These are phyloP conservation scores for Pachyrhizus erosus DNA, from an alignment of 306 rosid genomes.

Conservation along the genomic window DNA sequence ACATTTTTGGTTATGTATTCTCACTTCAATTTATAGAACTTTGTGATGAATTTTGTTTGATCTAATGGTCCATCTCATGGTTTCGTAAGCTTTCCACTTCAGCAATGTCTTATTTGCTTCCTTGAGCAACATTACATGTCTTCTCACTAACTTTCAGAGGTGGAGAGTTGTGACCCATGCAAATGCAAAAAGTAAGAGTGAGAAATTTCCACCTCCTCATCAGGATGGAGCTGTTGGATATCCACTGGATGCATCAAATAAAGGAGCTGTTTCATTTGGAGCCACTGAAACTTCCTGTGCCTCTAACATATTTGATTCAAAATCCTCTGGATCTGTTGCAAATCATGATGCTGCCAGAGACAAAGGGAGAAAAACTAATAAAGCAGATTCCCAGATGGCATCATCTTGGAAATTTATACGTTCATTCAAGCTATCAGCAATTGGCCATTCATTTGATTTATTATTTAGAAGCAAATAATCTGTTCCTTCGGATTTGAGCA, in stretches of 20 bases:
- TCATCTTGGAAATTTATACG: conserved; percentile 74
- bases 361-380: conserved; percentile 55
- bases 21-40: conserved; percentile 8
- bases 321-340: conserved; percentile 55
- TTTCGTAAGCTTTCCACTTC: neutral
- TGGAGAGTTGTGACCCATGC: conserved; percentile 77
- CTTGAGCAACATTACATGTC: conserved; percentile 31
- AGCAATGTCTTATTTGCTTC: conserved; percentile 27
- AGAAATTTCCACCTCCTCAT: conserved; percentile 96
- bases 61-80: conserved; percentile 22
- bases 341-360: conserved; percentile 60
- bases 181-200: conserved; percentile 91
- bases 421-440: conserved; percentile 72
- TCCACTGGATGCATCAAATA: conserved; percentile 63
- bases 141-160: conserved; percentile 62
- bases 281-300: conserved; percentile 62
- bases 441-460: conserved; percentile 64
- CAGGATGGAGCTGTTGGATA: conserved; percentile 90
- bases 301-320: conserved; percentile 63
- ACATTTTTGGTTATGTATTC: neutral
- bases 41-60: conserved; percentile 23
- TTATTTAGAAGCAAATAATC: conserved; percentile 63
- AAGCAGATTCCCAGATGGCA: conserved; percentile 50
- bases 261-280: conserved; percentile 73
- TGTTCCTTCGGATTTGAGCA: conserved; percentile 42